phyloP scores from a whole-genome alignment of 2,329 filamentous ascomycete species.

The Ampelomyces quisqualis region DNA sequence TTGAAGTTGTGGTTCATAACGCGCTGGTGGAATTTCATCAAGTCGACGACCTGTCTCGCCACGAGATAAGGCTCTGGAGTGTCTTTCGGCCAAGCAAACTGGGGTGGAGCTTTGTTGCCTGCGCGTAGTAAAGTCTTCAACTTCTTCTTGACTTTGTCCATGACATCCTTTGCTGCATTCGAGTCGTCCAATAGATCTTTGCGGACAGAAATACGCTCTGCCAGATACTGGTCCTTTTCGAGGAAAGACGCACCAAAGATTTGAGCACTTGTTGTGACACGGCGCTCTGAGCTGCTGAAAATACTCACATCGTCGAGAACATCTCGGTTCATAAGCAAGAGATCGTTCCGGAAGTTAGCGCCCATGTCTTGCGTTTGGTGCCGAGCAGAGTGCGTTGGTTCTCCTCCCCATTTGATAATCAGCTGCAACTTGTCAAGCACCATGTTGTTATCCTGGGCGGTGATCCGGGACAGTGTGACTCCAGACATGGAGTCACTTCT shows the following conservation, averaged over 20 bases:
- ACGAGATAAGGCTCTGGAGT: constrained; percentile 94
- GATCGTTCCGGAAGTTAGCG: constrained; percentile 92
- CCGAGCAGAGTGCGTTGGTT: constrained; percentile 93
- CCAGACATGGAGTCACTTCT: constrained; percentile 81
- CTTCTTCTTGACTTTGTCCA: constrained; percentile 99
- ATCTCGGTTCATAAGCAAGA: constrained; percentile 88
- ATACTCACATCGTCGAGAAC: constrained; percentile 90
- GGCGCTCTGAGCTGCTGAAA: constrained; percentile 91
- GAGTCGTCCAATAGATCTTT: constrained; percentile 97
- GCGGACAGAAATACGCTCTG: constrained; percentile 84
- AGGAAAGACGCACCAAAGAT: constrained; percentile 93
- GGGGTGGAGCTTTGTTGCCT: constrained; percentile 87
- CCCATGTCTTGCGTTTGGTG: constrained; percentile 96
- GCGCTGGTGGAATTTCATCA: constrained; percentile 95
- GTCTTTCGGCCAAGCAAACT: constrained; percentile 96
- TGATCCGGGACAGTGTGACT: constrained; percentile 89
- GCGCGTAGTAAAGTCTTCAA: constrained; percentile 88
- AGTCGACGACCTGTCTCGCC: constrained; percentile 83
- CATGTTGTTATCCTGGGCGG: constrained; percentile 87
- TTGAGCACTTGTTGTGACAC: constrained; percentile 93
- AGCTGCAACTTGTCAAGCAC: constrained; percentile 94
- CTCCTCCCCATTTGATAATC: constrained; percentile 98
- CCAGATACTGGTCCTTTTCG: constrained; percentile 78
- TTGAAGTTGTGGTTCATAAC: constrained; percentile 95
- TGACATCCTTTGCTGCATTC: constrained; percentile 97